Percentiles rank a stretch among this genome's conserved stretches.
Evolutionary conservation across 106 monocot genomes (phyloP).

Genomic region (Dendrobium huoshanense): DNA sequence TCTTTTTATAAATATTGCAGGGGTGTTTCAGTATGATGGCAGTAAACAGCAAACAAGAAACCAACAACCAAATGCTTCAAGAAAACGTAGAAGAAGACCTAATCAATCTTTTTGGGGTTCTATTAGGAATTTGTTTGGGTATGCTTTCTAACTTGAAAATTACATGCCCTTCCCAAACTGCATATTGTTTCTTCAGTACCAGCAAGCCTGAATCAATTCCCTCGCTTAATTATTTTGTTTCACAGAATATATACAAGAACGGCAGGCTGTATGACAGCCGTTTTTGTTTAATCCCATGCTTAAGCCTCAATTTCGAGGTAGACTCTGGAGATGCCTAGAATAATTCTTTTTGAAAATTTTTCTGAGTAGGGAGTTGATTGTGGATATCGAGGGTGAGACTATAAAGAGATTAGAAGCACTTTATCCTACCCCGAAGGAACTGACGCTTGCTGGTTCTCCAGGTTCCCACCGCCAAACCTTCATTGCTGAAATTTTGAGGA

Average conservation of each 20-base stretch:
- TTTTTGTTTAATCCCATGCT: too few species aligned
- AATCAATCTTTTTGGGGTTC: slow-evolving; percentile 2
- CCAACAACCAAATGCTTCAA: background rate
- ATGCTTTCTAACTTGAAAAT: background rate
- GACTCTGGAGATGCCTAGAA: too few species aligned
- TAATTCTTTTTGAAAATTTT: too few species aligned
- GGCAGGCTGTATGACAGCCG: too few species aligned
- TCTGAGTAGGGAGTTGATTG: too few species aligned
- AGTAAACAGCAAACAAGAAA: background rate
- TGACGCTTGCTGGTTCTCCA: too few species aligned
- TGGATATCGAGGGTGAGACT: too few species aligned
- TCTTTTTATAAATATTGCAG: background rate
- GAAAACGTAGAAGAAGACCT: background rate
- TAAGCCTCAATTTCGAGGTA: too few species aligned
- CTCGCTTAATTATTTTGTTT: background rate
- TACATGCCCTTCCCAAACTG: background rate
- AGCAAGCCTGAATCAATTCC: background rate
- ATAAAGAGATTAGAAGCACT: too few species aligned
- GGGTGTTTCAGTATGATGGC: background rate
- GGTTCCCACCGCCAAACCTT: too few species aligned
- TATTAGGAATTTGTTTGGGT: slow-evolving; percentile 8
- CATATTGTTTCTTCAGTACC: background rate
- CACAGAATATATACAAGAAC: background rate
- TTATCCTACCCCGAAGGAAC: too few species aligned
- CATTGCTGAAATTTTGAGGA: too few species aligned